Percentiles rank a stretch among this genome's conserved stretches.
phyloP scores from a whole-genome alignment of 306 rosid genomes.

The Trifolium pratense region DNA sequence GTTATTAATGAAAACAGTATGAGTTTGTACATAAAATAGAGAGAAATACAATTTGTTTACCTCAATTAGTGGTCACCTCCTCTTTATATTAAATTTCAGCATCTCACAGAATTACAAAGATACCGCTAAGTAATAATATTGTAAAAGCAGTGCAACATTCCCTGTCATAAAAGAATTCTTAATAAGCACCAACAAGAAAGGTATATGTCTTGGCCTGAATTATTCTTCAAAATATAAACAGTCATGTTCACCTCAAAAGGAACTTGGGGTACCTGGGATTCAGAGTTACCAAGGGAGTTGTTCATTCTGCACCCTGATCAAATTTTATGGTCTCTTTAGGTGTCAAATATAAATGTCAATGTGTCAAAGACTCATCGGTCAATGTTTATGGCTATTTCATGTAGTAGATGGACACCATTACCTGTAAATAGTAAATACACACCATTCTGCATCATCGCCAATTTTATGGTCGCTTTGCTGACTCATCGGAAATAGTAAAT shows the following conservation, averaged over 20 bases:
- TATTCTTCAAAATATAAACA: conserved; percentile 23
- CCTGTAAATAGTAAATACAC: conserved; percentile 5
- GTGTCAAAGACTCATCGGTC: background rate
- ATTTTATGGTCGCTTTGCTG: conserved; percentile 6
- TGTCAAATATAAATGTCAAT: conserved; percentile 7
- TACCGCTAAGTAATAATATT: conserved; percentile 26
- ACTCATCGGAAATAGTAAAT: background rate
- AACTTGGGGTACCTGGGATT: conserved; percentile 5
- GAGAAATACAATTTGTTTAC: background rate
- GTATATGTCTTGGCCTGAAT: conserved; percentile 21
- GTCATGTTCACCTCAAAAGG: conserved; percentile 16
- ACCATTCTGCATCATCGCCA: conserved; percentile 14
- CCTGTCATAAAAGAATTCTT: conserved; percentile 29
- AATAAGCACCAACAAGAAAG: conserved; percentile 19
- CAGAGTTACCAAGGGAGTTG: conserved; percentile 18
- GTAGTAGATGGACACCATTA: conserved; percentile 8
- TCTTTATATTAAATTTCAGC: conserved; percentile 16
- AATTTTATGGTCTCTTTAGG: conserved; percentile 12
- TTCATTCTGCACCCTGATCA: conserved; percentile 24
- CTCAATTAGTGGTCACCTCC: conserved; percentile 1
- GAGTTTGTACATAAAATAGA: conserved; percentile 25
- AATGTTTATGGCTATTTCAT: conserved; percentile 27
- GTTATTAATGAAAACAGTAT: conserved; percentile 14
- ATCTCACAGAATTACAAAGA: conserved; percentile 19
- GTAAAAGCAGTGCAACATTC: conserved; percentile 18